Evolutionary conservation across 2,329 filamentous ascomycete genomes (phyloP).

Genomic region (Ceratocystis ficicola): DNA sequence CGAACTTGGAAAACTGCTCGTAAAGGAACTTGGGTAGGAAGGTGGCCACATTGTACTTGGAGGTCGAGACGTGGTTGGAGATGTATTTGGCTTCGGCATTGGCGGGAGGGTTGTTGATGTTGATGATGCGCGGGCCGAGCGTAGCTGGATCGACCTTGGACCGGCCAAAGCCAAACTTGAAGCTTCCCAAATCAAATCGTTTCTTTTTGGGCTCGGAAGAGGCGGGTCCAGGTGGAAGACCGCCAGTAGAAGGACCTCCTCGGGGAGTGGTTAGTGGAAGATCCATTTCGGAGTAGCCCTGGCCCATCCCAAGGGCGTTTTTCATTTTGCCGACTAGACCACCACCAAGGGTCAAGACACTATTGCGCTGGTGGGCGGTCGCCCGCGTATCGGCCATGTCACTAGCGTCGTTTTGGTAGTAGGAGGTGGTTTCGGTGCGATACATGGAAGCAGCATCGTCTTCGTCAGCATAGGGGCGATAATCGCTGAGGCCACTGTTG

Average conservation of each 20-base stretch:
- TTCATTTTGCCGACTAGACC: constrained; percentile 79
- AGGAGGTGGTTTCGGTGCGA: constrained; percentile 63
- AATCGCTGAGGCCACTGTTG: constrained; percentile 73
- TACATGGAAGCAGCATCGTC: constrained; percentile 53
- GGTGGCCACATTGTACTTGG: constrained; percentile 89
- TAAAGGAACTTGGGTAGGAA: constrained; percentile 95
- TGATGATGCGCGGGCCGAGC: constrained; percentile 80
- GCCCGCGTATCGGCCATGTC: constrained; percentile 28
- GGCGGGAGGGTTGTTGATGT: constrained; percentile 90
- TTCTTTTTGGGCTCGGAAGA: constrained; percentile 36
- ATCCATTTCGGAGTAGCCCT: constrained; percentile 95
- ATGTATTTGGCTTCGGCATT: constrained; percentile 83
- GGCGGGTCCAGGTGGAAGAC: constrained; percentile 30
- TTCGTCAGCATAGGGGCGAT: constrained; percentile 81
- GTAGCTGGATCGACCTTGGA: constrained; percentile 80
- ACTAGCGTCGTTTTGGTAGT: constrained; percentile 61
- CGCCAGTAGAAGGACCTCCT: constrained; percentile 27
- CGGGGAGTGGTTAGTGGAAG: constrained; percentile 71
- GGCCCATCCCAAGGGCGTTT: constrained; percentile 77
- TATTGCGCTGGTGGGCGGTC: constrained; percentile 68
- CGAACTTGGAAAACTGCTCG: constrained; percentile 98
- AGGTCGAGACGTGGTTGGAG: constrained; percentile 93
- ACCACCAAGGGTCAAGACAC: constrained; percentile 74
- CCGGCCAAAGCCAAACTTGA: constrained; percentile 86
- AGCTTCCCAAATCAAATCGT: constrained; percentile 58